These are phyloP conservation scores for Colletotrichum tofieldiae DNA, from an alignment of 2,329 filamentous ascomycete species.

Conservation along the genomic window DNA sequence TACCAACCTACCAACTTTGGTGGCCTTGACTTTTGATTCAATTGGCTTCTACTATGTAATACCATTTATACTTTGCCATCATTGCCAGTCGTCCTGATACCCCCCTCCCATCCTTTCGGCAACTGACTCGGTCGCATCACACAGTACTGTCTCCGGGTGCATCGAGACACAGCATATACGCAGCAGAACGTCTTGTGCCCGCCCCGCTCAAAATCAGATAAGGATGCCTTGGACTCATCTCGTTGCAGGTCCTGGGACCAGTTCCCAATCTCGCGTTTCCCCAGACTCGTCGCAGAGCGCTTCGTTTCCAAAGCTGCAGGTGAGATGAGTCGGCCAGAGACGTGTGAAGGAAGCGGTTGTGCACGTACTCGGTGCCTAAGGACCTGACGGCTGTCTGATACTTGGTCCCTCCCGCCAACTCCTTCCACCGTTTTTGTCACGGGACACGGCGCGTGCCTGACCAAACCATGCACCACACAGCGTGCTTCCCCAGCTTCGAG, in stretches of 20 bases:
- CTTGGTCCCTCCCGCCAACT: background rate
- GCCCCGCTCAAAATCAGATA: background rate
- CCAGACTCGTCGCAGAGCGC: background rate
- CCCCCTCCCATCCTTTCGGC: background rate
- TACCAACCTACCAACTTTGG: background rate
- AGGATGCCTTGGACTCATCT: background rate
- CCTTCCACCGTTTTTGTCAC: background rate
- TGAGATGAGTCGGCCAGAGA: background rate
- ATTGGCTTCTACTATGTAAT: background rate
- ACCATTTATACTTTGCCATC: constrained; percentile 5
- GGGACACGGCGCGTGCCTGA: too few relatives aligned
- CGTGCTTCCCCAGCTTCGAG: too few relatives aligned
- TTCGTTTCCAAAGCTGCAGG: background rate
- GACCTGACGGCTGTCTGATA: background rate
- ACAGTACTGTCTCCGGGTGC: background rate
- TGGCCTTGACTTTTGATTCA: background rate
- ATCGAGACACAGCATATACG: background rate
- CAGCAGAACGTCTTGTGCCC: background rate
- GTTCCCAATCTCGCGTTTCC: background rate
- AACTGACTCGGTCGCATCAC: constrained; percentile 5
- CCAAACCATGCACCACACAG: too few relatives aligned
- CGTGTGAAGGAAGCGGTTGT: background rate
- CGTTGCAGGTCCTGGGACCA: background rate
- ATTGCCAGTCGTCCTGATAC: background rate
- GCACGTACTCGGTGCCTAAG: background rate